Conservation (phyloP, 192 early-diverging fungal species). For the Umbelopsis sp. region DNA sequence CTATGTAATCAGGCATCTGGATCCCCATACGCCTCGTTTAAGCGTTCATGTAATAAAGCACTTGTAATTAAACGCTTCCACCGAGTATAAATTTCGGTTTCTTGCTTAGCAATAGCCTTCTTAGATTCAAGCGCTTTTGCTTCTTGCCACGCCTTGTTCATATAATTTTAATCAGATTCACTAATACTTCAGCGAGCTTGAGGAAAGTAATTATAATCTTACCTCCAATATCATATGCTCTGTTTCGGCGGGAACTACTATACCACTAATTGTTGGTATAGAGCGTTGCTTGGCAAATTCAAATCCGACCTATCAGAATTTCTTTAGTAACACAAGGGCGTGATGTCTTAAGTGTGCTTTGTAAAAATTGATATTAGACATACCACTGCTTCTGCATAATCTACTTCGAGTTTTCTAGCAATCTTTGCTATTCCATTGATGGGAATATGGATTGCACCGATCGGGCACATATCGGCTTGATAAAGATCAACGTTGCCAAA, state of each 20-base stretch:
- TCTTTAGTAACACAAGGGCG: conserved; percentile 18
- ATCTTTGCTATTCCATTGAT: conserved; percentile 61
- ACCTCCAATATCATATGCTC: conserved; percentile 63
- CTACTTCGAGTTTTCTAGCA: conserved; percentile 76
- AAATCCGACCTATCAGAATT: conserved; percentile 62
- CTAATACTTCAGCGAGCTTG: conserved; percentile 31
- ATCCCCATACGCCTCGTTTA: conserved; percentile 60
- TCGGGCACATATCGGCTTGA: conserved; percentile 81
- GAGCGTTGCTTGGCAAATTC: conserved; percentile 65
- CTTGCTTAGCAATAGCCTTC: conserved; percentile 37
- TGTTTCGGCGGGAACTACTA: conserved; percentile 67
- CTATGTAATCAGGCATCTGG: background rate
- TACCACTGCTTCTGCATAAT: conserved; percentile 84
- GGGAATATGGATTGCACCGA: conserved; percentile 73
- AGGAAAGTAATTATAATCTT: conserved; percentile 17
- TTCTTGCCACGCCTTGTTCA: conserved; percentile 42
- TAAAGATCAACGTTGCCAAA: conserved; percentile 90
- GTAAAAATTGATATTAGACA: no score
- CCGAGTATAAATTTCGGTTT: conserved; percentile 45
- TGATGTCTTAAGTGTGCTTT: background rate
- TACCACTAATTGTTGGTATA: conserved; percentile 65
- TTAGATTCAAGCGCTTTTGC: conserved; percentile 22
- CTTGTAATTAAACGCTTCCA: conserved; percentile 63
- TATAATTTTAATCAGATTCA: conserved; percentile 14
- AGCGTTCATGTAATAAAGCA: conserved; percentile 49